Conservation (phyloP, 1,139 yeast species). For the Pichia norvegensis region DNA sequence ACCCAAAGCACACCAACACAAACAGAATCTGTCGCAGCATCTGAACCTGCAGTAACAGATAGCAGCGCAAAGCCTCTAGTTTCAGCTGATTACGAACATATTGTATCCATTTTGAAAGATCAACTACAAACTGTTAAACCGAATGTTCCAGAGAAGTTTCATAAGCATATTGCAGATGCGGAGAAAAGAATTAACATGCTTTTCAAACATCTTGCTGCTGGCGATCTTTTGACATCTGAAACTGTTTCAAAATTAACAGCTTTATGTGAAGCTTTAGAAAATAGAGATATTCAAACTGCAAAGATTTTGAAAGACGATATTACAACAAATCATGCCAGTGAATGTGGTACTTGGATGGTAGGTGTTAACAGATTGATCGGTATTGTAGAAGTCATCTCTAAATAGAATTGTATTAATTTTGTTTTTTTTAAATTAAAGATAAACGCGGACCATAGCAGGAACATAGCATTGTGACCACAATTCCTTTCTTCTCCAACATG, state of each 20-base stretch:
- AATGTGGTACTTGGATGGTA: slow-evolving; percentile 87
- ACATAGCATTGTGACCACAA: neutral
- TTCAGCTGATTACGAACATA: slow-evolving; percentile 49
- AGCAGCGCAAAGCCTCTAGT: slow-evolving; percentile 14
- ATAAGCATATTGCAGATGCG: slow-evolving; percentile 72
- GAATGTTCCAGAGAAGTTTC: slow-evolving; percentile 64
- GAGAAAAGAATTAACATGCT: slow-evolving; percentile 72
- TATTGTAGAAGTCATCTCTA: slow-evolving; percentile 33
- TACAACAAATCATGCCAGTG: slow-evolving; percentile 59
- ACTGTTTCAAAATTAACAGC: slow-evolving; percentile 48
- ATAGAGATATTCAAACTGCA: slow-evolving; percentile 55
- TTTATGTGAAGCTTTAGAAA: slow-evolving; percentile 44
- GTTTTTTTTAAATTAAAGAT: neutral
- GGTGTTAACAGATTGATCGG: slow-evolving; percentile 86
- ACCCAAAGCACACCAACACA: neutral
- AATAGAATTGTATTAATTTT: neutral
- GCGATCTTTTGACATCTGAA: slow-evolving; percentile 53
- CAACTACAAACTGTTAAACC: slow-evolving; percentile 63
- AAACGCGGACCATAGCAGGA: neutral
- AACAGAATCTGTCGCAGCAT: neutral
- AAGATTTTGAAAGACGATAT: slow-evolving; percentile 49
- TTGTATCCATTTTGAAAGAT: slow-evolving; percentile 46
- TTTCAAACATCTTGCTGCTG: slow-evolving; percentile 73
- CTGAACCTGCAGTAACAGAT: slow-evolving; percentile 18
- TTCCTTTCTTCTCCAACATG: neutral